Percentiles rank a stretch among this genome's conserved stretches.
phyloP scores from a whole-genome alignment of 768 basidiomycete genomes.

The Lactarius tabidus region DNA sequence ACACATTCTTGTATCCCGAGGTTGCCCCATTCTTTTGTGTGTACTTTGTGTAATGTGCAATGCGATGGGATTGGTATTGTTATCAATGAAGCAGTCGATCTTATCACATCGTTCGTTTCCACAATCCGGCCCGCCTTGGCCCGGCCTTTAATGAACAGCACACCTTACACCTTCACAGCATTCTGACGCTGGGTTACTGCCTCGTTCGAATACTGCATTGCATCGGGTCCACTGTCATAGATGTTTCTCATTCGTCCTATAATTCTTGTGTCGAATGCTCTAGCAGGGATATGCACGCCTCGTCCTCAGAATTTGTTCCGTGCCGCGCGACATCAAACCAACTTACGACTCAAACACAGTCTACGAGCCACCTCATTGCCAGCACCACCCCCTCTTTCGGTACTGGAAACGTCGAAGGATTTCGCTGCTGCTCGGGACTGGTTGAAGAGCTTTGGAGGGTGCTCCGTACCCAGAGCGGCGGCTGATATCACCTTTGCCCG shows the following conservation, averaged over 20 bases:
- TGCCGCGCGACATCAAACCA: slow-evolving; percentile 3
- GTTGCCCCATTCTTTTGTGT: no score
- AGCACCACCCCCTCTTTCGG: slow-evolving; percentile 20
- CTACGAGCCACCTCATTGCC: slow-evolving; percentile 13
- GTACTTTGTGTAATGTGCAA: no score
- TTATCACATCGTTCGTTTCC: no score
- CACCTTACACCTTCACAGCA: no score
- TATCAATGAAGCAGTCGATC: no score
- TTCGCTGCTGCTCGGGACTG: slow-evolving; percentile 21
- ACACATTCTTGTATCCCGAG: not conserved
- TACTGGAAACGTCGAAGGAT: slow-evolving; percentile 20
- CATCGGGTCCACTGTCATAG: not conserved
- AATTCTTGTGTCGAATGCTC: not conserved
- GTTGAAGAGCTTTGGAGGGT: slow-evolving; percentile 15
- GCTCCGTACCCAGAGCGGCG: slow-evolving; percentile 43
- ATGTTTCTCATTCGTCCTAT: slow-evolving; percentile 3
- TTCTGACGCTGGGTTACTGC: not conserved
- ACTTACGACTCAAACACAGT: slow-evolving; percentile 7
- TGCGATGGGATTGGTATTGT: no score
- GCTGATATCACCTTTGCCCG: slow-evolving; percentile 68
- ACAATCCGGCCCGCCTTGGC: no score
- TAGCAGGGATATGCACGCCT: not conserved
- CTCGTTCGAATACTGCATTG: not conserved
- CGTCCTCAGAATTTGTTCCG: not conserved
- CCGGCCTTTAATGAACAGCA: no score